Evolutionary conservation across 2,329 filamentous ascomycete genomes (phyloP).

Genomic region (Byssothecium circinans): DNA sequence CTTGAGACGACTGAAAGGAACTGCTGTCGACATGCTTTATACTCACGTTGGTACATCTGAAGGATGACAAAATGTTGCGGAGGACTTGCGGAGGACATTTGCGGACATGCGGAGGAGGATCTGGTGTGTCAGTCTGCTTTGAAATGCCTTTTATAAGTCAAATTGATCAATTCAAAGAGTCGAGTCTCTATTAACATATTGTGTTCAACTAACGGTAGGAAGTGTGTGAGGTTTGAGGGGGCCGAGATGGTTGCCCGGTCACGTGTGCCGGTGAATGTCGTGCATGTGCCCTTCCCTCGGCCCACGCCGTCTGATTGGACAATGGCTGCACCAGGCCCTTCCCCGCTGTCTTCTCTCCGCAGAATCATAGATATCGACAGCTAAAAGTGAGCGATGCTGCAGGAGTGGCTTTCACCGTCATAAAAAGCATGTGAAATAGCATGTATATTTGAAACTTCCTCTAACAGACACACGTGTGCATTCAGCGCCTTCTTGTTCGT

Average conservation of each 20-base stretch:
- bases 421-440: no score
- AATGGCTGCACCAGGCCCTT: slow-evolving; percentile 2
- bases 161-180: neutral
- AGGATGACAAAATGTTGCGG: slow-evolving; percentile 11
- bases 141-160: slow-evolving; percentile 4
- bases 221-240: neutral
- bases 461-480: slow-evolving; percentile 11
- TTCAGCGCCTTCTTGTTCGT: slow-evolving; percentile 9
- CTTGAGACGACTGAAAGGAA: neutral
- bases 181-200: no score
- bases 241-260: neutral
- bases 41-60: neutral
- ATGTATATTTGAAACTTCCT: no score
- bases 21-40: slow-evolving; percentile 1
- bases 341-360: neutral
- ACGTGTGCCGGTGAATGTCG: neutral
- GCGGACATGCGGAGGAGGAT: slow-evolving; percentile 17
- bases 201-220: no score
- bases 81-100: slow-evolving; percentile 15
- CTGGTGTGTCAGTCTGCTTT: slow-evolving; percentile 6
- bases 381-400: no score
- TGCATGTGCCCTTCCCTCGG: neutral
- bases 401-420: no score
- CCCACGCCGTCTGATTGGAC: slow-evolving; percentile 2
- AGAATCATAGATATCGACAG: neutral